These are phyloP conservation scores for Pythium aquatile DNA, from an alignment of 352 stramenopile genomes.

Conservation along the genomic window DNA sequence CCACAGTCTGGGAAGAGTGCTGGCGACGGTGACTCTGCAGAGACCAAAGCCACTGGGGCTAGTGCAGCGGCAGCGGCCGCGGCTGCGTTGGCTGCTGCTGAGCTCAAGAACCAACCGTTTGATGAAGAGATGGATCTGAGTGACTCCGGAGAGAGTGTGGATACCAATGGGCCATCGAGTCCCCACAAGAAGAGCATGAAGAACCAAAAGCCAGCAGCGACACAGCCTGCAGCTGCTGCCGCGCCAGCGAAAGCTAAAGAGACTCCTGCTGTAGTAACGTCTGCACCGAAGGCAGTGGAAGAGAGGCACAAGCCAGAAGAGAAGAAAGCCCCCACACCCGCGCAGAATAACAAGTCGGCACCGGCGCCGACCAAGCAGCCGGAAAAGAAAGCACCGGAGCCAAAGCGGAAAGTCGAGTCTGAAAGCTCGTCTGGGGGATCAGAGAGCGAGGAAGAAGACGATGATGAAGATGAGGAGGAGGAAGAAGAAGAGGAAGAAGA, in stretches of 20 bases:
- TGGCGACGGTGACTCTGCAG: background rate
- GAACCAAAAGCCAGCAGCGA: slow-evolving; percentile 22
- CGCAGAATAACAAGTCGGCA: slow-evolving; percentile 28
- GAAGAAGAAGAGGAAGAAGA: slow-evolving; percentile 58
- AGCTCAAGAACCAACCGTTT: slow-evolving; percentile 85
- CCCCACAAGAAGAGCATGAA: slow-evolving; percentile 51
- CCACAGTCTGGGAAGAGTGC: slow-evolving; percentile 17
- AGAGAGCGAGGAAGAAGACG: slow-evolving; percentile 63
- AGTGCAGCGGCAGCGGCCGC: slow-evolving; percentile 1
- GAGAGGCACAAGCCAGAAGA: slow-evolving; percentile 28
- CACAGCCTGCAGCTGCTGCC: slow-evolving; percentile 4
- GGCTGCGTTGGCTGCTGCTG: slow-evolving; percentile 25
- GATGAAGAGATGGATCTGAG: slow-evolving; percentile 87
- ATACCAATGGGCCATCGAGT: slow-evolving; percentile 75
- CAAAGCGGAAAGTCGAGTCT: slow-evolving; percentile 56
- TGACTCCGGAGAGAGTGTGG: slow-evolving; percentile 81
- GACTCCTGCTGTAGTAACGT: slow-evolving; percentile 4
- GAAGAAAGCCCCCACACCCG: slow-evolving; percentile 14
- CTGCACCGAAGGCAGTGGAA: slow-evolving; percentile 25
- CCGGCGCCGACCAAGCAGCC: slow-evolving; percentile 32
- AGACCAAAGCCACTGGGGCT: slow-evolving; percentile 7
- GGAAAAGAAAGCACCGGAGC: slow-evolving; percentile 41
- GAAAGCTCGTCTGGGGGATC: slow-evolving; percentile 72
- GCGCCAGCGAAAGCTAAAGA: slow-evolving; percentile 20
- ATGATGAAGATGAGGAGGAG: slow-evolving; percentile 53